Evolutionary conservation across 345 rosid genomes (phyloP).

Genomic region (Excoecaria agallocha): DNA sequence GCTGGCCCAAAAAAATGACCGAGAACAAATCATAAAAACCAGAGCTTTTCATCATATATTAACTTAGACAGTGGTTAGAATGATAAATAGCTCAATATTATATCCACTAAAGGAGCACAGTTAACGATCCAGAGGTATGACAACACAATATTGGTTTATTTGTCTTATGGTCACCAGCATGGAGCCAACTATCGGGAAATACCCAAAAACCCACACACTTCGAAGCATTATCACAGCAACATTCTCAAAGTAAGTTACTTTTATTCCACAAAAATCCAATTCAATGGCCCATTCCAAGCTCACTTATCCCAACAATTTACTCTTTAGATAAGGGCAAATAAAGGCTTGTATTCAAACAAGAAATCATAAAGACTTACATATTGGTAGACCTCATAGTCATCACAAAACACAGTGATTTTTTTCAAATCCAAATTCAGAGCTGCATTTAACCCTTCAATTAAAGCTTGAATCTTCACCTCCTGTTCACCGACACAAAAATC

Average conservation of each 20-base stretch:
- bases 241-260: not conserved
- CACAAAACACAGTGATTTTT: constrained; percentile 36
- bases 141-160: no score
- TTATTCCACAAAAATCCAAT: not conserved
- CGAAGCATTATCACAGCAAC: not conserved
- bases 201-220: no score
- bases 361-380: constrained; percentile 43
- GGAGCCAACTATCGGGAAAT: no score
- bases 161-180: no score
- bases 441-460: constrained; percentile 61
- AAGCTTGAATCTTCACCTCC: constrained; percentile 39
- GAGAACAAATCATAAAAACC: no score
- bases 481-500: constrained; percentile 9
- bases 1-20: no score
- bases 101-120: no score
- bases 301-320: not conserved
- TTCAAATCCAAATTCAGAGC: constrained; percentile 59
- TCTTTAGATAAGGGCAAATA: not conserved
- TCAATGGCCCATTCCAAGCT: not conserved
- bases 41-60: no score
- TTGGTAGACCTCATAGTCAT: constrained; percentile 41
- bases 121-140: no score
- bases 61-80: no score
- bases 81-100: no score
- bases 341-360: not conserved